Conservation (phyloP, 495 filamentous ascomycete genomes). For the Aspergillus kassunensis region DNA sequence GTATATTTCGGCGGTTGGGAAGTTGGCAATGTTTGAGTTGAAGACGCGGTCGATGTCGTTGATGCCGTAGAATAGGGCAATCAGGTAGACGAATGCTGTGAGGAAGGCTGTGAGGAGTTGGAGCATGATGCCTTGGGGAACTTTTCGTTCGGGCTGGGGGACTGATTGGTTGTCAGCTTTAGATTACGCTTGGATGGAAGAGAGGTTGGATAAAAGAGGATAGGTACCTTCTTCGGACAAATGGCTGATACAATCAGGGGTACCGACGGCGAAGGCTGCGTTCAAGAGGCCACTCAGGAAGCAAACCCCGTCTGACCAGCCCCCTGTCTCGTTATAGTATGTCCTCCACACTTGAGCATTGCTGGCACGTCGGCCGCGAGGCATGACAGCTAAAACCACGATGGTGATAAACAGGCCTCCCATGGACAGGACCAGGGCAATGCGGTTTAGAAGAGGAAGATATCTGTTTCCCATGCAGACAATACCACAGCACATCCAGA, state of each 20-base stretch:
- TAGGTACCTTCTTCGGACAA: constrained; percentile 64
- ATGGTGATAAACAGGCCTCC: constrained; percentile 67
- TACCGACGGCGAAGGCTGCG: constrained; percentile 80
- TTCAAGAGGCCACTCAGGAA: constrained; percentile 77
- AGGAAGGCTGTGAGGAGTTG: constrained; percentile 48
- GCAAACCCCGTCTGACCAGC: constrained; percentile 62
- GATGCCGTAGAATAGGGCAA: constrained; percentile 52
- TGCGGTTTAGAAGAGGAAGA: constrained; percentile 61
- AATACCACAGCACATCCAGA: constrained; percentile 61
- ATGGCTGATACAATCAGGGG: constrained; percentile 71
- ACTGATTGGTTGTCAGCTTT: no score
- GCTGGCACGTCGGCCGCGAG: constrained; percentile 34
- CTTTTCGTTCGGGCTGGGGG: constrained; percentile 53
- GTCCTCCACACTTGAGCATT: constrained; percentile 60
- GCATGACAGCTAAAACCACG: constrained; percentile 72
- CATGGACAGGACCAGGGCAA: constrained; percentile 66
- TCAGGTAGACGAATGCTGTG: constrained; percentile 47
- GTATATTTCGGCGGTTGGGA: constrained; percentile 77
- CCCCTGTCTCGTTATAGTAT: constrained; percentile 64
- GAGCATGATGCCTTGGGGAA: constrained; percentile 49
- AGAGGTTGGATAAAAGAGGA: no score
- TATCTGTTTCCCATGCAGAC: constrained; percentile 67
- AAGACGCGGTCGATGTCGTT: constrained; percentile 37
- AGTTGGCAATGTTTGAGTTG: constrained; percentile 43
- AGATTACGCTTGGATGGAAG: no score